Evolutionary conservation across 768 basidiomycete genomes (phyloP).

Genomic region (Hericium erinaceus): DNA sequence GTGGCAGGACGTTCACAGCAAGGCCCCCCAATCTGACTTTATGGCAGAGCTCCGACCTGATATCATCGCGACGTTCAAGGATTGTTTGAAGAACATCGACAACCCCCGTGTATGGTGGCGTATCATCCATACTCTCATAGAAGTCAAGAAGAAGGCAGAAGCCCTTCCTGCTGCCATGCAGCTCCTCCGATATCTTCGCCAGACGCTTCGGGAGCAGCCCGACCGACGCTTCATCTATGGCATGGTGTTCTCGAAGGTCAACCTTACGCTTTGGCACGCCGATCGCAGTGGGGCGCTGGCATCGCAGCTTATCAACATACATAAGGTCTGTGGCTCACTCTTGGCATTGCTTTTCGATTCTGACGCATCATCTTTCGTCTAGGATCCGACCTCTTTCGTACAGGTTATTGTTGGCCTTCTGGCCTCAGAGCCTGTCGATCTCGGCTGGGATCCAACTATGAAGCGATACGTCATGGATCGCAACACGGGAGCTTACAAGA

Average conservation of each 20-base stretch:
- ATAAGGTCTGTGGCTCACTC: background rate
- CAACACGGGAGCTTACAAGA: background rate
- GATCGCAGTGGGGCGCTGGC: background rate
- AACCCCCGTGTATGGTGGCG: background rate
- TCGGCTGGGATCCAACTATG: slow-evolving; percentile 1
- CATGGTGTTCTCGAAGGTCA: background rate
- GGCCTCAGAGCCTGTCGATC: background rate
- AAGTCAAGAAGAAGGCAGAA: background rate
- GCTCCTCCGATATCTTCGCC: background rate
- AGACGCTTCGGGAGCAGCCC: background rate
- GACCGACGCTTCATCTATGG: background rate
- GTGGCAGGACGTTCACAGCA: background rate
- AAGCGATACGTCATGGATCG: background rate
- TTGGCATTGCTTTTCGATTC: background rate
- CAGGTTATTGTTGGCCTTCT: background rate
- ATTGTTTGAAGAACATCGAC: background rate
- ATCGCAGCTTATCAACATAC: background rate
- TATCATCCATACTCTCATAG: background rate
- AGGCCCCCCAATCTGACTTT: background rate
- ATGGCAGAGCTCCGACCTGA: background rate
- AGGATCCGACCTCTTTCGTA: background rate
- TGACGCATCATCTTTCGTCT: background rate
- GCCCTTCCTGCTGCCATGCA: background rate
- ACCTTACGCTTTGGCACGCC: background rate
- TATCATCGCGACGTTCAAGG: background rate